Evolutionary conservation across 192 early-diverging fungal species (phyloP).

Genomic region (Entophlyctis luteolus): DNA sequence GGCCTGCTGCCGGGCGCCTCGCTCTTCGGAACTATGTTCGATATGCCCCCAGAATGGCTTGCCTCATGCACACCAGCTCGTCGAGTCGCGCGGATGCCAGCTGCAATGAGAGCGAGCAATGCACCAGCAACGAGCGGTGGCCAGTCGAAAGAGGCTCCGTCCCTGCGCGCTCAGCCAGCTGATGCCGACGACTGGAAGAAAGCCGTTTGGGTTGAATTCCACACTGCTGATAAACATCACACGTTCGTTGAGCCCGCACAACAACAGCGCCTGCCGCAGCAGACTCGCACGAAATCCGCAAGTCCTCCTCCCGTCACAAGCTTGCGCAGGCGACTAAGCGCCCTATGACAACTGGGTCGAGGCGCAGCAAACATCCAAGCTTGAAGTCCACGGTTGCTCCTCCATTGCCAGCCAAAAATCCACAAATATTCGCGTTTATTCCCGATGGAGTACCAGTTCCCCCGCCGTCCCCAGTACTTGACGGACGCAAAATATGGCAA

Average conservation of each 20-base stretch:
- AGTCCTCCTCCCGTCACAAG: not conserved
- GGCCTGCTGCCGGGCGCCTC: not conserved
- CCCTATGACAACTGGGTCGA: not conserved
- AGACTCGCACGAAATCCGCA: not conserved
- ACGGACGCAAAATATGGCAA: not conserved
- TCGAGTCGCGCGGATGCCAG: not conserved
- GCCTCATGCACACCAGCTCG: not conserved
- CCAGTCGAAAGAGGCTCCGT: not conserved
- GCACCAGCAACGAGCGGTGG: too few relatives aligned
- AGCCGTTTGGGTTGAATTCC: conserved; percentile 14
- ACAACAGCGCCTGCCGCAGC: not conserved
- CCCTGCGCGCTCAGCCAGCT: not conserved
- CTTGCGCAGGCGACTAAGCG: not conserved
- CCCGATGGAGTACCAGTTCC: not conserved
- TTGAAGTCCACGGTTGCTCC: conserved; percentile 8
- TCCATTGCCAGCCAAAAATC: conserved; percentile 9
- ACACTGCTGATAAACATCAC: conserved; percentile 10
- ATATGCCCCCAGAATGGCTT: conserved; percentile 1
- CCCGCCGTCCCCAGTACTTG: not conserved
- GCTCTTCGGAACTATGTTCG: conserved; percentile 13
- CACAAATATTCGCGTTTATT: conserved; percentile 13
- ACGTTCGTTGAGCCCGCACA: not conserved
- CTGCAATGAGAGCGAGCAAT: not conserved
- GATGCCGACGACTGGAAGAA: conserved; percentile 14
- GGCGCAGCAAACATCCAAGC: not conserved